Evolutionary conservation across 2,329 filamentous ascomycete genomes (phyloP).

Genomic region (Cladobotryum protrusum): DNA sequence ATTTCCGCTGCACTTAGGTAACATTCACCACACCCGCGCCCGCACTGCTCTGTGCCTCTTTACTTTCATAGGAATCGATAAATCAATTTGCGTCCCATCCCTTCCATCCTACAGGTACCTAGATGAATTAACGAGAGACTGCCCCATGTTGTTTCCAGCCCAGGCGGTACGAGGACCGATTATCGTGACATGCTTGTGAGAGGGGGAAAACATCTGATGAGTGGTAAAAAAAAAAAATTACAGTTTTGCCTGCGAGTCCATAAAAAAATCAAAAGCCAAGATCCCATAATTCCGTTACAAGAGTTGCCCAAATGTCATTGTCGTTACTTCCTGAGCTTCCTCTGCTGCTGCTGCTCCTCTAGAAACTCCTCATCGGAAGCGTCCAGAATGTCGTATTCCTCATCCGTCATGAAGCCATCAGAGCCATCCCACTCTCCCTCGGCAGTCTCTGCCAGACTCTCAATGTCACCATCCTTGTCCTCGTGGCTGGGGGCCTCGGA

Average conservation of each 20-base stretch:
- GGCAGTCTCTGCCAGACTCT: slow-evolving; percentile 27
- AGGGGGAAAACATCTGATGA: neutral
- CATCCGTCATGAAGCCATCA: slow-evolving; percentile 84
- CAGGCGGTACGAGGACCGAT: neutral
- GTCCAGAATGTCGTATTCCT: slow-evolving; percentile 96
- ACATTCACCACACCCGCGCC: too few species aligned
- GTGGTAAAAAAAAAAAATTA: slow-evolving; percentile 3
- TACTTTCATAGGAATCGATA: too few species aligned
- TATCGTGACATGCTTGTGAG: neutral
- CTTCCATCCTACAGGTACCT: slow-evolving; percentile 17
- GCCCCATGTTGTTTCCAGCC: neutral
- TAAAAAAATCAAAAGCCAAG: slow-evolving; percentile 5
- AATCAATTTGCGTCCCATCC: slow-evolving; percentile 19
- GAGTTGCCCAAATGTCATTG: neutral
- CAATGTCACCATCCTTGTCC: neutral
- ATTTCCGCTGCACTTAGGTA: too few species aligned
- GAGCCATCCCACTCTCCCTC: slow-evolving; percentile 59
- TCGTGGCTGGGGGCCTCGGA: slow-evolving; percentile 20
- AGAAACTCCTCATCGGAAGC: slow-evolving; percentile 84
- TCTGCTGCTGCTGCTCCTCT: slow-evolving; percentile 47
- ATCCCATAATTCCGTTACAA: slow-evolving; percentile 8
- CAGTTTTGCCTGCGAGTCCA: slow-evolving; percentile 6
- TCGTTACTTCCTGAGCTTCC: slow-evolving; percentile 31
- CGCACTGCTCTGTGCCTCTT: too few species aligned
- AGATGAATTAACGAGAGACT: slow-evolving; percentile 10